These are phyloP conservation scores for Singerocomus inundabilis DNA, from an alignment of 1,284 basidiomycete genomes.

Conservation along the genomic window DNA sequence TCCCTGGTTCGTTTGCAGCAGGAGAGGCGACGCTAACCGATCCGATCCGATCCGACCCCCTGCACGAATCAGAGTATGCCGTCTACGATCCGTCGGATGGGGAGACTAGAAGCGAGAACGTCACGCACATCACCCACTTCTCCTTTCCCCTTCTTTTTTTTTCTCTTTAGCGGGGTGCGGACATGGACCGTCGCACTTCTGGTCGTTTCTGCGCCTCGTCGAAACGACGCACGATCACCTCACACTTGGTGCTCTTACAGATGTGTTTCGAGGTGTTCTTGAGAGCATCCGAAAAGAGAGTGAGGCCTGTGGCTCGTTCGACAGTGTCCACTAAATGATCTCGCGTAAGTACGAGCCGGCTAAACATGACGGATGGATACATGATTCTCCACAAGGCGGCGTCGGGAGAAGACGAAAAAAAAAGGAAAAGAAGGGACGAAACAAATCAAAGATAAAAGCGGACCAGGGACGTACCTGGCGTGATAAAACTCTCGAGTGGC, in stretches of 20 bases:
- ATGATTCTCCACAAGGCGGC: not conserved
- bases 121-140: not conserved
- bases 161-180: slow-evolving; percentile 40
- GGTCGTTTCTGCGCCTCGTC: slow-evolving; percentile 82
- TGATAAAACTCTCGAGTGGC: slow-evolving; percentile 75
- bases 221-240: slow-evolving; percentile 81
- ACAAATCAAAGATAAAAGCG: no score
- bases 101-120: slow-evolving; percentile 1
- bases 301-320: slow-evolving; percentile 88
- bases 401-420: not conserved
- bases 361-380: slow-evolving; percentile 31
- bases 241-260: slow-evolving; percentile 83
- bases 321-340: slow-evolving; percentile 47
- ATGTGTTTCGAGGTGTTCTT: slow-evolving; percentile 84
- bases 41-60: not conserved
- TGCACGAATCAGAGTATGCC: no score
- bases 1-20: slow-evolving; percentile 1
- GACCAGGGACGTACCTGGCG: slow-evolving; percentile 58
- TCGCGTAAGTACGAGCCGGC: not conserved
- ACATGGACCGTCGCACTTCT: slow-evolving; percentile 51
- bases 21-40: slow-evolving; percentile 4
- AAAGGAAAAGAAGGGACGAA: not conserved
- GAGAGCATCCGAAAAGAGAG: slow-evolving; percentile 83
- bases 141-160: no score
- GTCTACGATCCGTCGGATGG: not conserved